Percentiles rank a stretch among this genome's conserved stretches.
Conservation (phyloP, 2,329 filamentous ascomycete genomes). For the Fusarium sulawesiense region DNA sequence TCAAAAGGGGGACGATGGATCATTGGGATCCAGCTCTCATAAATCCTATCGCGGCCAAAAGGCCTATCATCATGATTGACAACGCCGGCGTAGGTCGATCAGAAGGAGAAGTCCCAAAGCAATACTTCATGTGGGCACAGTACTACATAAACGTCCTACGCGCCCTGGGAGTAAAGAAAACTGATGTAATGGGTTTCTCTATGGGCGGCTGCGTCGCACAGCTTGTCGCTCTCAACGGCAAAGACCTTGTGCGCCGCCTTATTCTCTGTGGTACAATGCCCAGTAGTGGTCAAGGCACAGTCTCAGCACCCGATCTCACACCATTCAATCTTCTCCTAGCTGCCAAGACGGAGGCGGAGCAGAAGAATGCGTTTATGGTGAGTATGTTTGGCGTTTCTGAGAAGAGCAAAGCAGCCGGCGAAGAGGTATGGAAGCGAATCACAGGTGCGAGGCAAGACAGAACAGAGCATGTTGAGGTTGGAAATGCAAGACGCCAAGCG, state of each 20-base stretch:
- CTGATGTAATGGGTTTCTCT: constrained; percentile 62
- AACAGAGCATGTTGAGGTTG: constrained; percentile 42
- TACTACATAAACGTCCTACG: constrained; percentile 52
- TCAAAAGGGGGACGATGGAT: constrained; percentile 51
- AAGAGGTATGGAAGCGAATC: constrained; percentile 52
- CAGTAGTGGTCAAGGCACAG: constrained; percentile 52
- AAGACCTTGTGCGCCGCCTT: constrained; percentile 53
- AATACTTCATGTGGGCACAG: constrained; percentile 47
- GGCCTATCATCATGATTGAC: constrained; percentile 60
- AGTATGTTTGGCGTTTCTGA: constrained; percentile 51
- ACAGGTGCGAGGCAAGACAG: constrained; percentile 43
- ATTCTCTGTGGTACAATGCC: constrained; percentile 59
- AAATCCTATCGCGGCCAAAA: constrained; percentile 55
- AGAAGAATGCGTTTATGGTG: constrained; percentile 49
- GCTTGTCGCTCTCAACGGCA: constrained; percentile 55
- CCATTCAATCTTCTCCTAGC: constrained; percentile 51
- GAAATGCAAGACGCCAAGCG: constrained; percentile 47
- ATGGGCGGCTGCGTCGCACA: constrained; percentile 62
- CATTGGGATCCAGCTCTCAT: constrained; percentile 58
- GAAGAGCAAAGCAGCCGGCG: constrained; percentile 49
- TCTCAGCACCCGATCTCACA: constrained; percentile 45
- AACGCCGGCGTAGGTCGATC: constrained; percentile 61
- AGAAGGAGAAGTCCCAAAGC: constrained; percentile 54
- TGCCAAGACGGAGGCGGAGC: constrained; percentile 49
- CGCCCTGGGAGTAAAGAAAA: constrained; percentile 52